Evolutionary conservation across 768 basidiomycete genomes (phyloP), one percentile per base, ranked within the genome.

Genomic region (Leccinellum albellum): DNA sequence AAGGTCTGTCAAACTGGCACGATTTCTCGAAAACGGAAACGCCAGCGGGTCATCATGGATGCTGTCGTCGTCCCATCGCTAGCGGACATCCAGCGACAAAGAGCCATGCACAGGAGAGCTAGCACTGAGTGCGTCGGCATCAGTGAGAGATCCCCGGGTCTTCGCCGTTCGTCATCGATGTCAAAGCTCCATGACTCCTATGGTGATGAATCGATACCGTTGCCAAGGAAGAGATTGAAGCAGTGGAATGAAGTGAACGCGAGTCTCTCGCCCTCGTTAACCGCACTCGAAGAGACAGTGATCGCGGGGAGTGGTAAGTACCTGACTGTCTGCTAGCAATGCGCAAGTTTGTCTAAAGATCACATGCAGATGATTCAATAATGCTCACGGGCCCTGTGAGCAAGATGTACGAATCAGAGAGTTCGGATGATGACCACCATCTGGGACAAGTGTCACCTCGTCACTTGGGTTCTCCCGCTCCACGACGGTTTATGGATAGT

Each of bases 371-470:
- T 55, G 82, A 83, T 57, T 82, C 82, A 0, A 79, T 82, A 59
- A 74, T 76, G 66, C 61, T 73, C 24, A 51, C 37, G 20, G 42
- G 37, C 37, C 42, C 56, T 3, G 42, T 20, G 14, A 52, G 49
- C 21, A 57, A 26, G n/a, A 37, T 31, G 15, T 12, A 23, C 37
- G 54, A 57, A 24, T 33, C 58, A 1, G 72, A 79, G 52, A 66
- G 74, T 13, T 88, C 87, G 3, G 87, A 89, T 61, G 86, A 90
- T 56, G 85, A 88, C 59, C 79, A 78, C 0, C 76, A 78, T 58
- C 57, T 82, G 26, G 86, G 86, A 0, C 85, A 87, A 67, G 84
- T 88, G 17, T 88, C 85, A 0, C 86, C 87, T n/a, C 80, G 81
- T 58, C 84, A 84, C 62, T 69, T 89, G 31, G 80, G 83, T 37